phyloP scores from a whole-genome alignment of 2,329 filamentous ascomycete genomes.

The Chalaropsis ovoidea region DNA sequence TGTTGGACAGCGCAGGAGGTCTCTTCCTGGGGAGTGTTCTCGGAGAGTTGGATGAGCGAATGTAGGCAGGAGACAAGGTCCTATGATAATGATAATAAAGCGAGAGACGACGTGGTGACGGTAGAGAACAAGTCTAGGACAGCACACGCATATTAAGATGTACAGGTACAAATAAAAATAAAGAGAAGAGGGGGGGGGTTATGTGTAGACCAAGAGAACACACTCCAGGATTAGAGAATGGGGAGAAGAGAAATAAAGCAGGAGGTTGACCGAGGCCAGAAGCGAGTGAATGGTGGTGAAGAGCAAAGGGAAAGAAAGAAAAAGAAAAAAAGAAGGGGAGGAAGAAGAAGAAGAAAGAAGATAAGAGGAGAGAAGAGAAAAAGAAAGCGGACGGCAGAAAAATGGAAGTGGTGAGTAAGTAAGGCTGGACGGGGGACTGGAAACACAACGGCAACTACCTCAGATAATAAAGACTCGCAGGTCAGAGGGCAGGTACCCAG shows the following conservation, averaged over 20 bases:
- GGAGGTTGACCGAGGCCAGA: conserved; percentile 18
- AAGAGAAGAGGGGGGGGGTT: neutral
- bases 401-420: conserved; percentile 18
- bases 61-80: conserved; percentile 1
- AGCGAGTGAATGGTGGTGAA: conserved; percentile 22
- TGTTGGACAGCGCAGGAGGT: neutral
- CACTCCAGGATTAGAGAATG: conserved; percentile 5
- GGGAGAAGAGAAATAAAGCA: conserved; percentile 3
- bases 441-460: conserved; percentile 16
- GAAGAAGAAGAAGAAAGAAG: conserved; percentile 18
- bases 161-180: conserved; percentile 11
- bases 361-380: conserved; percentile 20
- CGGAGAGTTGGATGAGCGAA: neutral
- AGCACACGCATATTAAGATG: conserved; percentile 13
- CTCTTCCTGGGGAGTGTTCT: too few species aligned
- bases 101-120: conserved; percentile 10
- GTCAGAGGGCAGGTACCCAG: neutral
- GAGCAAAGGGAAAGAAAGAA: conserved; percentile 14
- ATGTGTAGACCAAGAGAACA: neutral
- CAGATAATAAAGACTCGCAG: conserved; percentile 19
- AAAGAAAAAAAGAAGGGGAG: conserved; percentile 21
- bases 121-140: neutral
- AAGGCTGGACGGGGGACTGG: conserved; percentile 5
- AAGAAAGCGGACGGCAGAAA: conserved; percentile 15
- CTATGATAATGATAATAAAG: conserved; percentile 4